Conservation (phyloP, 1,139 yeast species). For the Nakaseomyces uthaithaninus region DNA sequence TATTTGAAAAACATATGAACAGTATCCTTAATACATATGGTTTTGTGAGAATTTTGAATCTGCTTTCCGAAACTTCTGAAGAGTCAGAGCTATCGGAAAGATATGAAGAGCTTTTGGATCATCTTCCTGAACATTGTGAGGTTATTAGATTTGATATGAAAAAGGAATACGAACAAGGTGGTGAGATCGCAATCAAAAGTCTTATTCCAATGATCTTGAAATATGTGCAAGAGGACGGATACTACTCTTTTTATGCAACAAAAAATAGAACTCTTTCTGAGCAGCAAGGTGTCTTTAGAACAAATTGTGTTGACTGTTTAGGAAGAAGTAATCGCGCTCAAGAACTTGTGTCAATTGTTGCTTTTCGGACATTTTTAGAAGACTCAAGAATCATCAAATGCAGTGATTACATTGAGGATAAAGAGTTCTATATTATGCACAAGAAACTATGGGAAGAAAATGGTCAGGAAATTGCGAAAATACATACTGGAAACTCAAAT, state of each 20-base stretch:
- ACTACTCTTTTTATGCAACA: slow-evolving; percentile 54
- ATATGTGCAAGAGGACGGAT: slow-evolving; percentile 71
- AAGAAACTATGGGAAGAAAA: slow-evolving; percentile 94
- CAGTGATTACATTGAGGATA: slow-evolving; percentile 27
- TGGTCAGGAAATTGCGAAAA: slow-evolving; percentile 94
- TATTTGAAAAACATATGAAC: slow-evolving; percentile 75
- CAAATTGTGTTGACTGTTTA: slow-evolving; percentile 89
- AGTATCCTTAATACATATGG: slow-evolving; percentile 69
- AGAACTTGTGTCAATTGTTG: slow-evolving; percentile 66
- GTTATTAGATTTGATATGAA: slow-evolving; percentile 89
- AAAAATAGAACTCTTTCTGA: slow-evolving; percentile 49
- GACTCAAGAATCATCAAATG: slow-evolving; percentile 36
- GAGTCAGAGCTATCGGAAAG: slow-evolving; percentile 68
- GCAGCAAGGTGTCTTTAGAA: slow-evolving; percentile 84
- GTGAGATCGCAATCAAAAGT: slow-evolving; percentile 74
- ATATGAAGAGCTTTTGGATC: slow-evolving; percentile 41
- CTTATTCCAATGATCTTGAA: slow-evolving; percentile 57
- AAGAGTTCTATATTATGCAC: slow-evolving; percentile 56
- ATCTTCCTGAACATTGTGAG: slow-evolving; percentile 33
- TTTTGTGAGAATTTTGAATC: slow-evolving; percentile 74
- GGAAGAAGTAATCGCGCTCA: slow-evolving; percentile 92
- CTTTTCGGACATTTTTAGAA: slow-evolving; percentile 57
- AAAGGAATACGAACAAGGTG: slow-evolving; percentile 79
- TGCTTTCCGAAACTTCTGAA: slow-evolving; percentile 68
- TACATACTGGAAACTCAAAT: slow-evolving; percentile 96